Percentiles rank a stretch among this genome's conserved stretches.
Evolutionary conservation across 768 basidiomycete species (phyloP).

Genomic region (Serpula lacrymans): DNA sequence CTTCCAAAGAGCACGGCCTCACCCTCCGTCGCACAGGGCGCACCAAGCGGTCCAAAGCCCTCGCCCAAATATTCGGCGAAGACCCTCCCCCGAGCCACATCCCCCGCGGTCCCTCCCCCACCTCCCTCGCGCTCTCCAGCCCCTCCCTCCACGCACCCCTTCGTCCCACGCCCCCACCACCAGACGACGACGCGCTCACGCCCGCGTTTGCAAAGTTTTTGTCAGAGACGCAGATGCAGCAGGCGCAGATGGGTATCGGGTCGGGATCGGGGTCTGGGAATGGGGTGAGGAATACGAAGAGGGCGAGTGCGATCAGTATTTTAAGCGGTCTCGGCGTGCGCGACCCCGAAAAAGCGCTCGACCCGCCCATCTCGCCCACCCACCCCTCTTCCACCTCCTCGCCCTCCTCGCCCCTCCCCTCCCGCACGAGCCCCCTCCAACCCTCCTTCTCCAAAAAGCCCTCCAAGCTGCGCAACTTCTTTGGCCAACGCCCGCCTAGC

Average conservation of each 20-base stretch:
- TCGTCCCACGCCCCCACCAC: conserved; percentile 11
- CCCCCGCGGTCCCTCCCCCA: conserved; percentile 31
- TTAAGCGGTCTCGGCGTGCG: conserved; percentile 90
- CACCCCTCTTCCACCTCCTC: conserved; percentile 15
- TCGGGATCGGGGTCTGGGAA: conserved; percentile 3
- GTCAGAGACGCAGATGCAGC: conserved; percentile 19
- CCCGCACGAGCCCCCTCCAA: conserved; percentile 21
- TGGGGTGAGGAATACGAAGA: conserved; percentile 63
- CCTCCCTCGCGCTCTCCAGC: no score
- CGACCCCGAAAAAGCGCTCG: conserved; percentile 67
- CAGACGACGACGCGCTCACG: conserved; percentile 33
- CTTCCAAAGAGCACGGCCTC: conserved; percentile 75
- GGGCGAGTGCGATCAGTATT: conserved; percentile 92
- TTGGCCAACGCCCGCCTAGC: conserved; percentile 95
- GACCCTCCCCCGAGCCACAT: conserved; percentile 26
- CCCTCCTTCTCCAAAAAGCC: conserved; percentile 38
- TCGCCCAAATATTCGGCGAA: conserved; percentile 49
- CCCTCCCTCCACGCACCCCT: conserved; percentile 20
- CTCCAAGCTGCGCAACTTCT: conserved; percentile 88
- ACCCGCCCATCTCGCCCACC: conserved; percentile 53
- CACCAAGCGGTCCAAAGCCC: conserved; percentile 37
- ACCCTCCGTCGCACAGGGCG: conserved; percentile 59
- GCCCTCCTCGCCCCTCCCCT: conserved; percentile 32
- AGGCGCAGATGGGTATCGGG: conserved; percentile 20
- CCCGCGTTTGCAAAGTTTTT: conserved; percentile 25